Evolutionary conservation across 192 early-diverging fungal species (phyloP).

Genomic region (Chytriomyces hyalinus): DNA sequence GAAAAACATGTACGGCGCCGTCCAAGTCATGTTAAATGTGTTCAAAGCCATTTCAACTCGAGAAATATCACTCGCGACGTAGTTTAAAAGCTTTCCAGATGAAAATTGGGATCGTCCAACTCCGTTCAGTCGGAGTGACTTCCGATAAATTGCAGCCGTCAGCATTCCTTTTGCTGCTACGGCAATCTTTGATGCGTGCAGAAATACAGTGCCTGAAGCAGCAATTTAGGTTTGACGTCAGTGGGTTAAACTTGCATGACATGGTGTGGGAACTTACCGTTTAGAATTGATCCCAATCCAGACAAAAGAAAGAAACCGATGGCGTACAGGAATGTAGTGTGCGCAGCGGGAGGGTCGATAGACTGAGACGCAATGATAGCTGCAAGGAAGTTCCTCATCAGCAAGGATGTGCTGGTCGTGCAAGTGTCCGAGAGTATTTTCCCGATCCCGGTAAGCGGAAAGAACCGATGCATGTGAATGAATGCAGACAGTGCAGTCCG

Average conservation of each 20-base stretch:
- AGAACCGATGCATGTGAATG: conserved; percentile 5
- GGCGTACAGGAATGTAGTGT: conserved; percentile 23
- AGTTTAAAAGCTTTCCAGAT: conserved; percentile 65
- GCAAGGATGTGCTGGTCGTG: not conserved
- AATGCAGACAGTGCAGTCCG: conserved; percentile 15
- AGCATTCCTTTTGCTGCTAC: conserved; percentile 50
- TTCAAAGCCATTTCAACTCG: conserved; percentile 50
- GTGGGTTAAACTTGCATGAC: not conserved
- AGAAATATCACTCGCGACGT: conserved; percentile 75
- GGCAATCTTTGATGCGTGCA: conserved; percentile 4
- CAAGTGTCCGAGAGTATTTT: conserved; percentile 23
- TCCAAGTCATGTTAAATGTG: conserved; percentile 27
- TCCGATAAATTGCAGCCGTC: conserved; percentile 60
- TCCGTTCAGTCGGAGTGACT: conserved; percentile 57
- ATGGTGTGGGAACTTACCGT: conserved; percentile 2
- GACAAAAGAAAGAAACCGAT: conserved; percentile 26
- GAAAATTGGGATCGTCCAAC: conserved; percentile 63
- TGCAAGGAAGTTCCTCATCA: conserved; percentile 33
- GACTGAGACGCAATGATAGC: conserved; percentile 18
- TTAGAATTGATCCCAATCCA: not conserved
- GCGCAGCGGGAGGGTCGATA: not conserved
- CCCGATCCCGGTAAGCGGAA: conserved; percentile 18
- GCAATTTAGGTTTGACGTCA: not conserved
- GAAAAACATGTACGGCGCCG: conserved; percentile 24
- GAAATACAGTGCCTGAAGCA: not conserved